These are phyloP conservation scores for Vigna mungo DNA, from an alignment of 306 rosid species.

Conservation along the genomic window DNA sequence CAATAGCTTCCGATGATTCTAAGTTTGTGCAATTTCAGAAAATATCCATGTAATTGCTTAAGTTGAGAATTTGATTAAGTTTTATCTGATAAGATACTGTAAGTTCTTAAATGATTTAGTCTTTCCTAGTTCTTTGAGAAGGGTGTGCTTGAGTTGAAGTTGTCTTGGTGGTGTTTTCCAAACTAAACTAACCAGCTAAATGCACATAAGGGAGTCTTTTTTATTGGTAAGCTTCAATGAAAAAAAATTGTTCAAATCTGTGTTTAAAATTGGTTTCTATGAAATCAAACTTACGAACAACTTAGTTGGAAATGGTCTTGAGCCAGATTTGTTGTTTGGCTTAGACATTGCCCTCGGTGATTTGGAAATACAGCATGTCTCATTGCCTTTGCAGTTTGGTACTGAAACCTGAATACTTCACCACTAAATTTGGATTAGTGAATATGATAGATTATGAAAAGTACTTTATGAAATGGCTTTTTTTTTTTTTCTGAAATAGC, in stretches of 20 bases:
- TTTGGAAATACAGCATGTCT: slow-evolving; percentile 2
- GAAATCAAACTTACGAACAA: not conserved
- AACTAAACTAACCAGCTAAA: slow-evolving; percentile 1
- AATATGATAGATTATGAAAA: slow-evolving; percentile 13
- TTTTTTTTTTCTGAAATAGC: not conserved
- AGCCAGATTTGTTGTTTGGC: slow-evolving; percentile 1
- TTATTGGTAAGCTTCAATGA: not conserved
- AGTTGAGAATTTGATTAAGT: not conserved
- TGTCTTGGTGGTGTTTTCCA: not conserved
- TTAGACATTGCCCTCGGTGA: not conserved
- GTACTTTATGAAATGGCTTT: not conserved
- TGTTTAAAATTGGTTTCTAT: not conserved
- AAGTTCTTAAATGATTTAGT: not conserved
- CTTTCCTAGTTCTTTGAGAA: not conserved
- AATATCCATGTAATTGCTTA: not conserved
- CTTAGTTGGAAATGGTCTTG: slow-evolving; percentile 16
- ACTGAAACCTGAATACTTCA: not conserved
- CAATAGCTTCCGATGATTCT: not conserved
- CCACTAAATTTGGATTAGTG: slow-evolving; percentile 5
- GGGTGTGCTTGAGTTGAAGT: not conserved
- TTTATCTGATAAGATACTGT: not conserved
- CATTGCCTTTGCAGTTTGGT: not conserved
- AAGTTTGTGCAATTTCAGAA: not conserved
- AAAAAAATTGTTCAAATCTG: not conserved
- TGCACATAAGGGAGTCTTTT: not conserved